Percentiles rank a stretch among this genome's conserved stretches.
phyloP scores from a whole-genome alignment of 306 rosid species.

The Crotalaria pallida region DNA sequence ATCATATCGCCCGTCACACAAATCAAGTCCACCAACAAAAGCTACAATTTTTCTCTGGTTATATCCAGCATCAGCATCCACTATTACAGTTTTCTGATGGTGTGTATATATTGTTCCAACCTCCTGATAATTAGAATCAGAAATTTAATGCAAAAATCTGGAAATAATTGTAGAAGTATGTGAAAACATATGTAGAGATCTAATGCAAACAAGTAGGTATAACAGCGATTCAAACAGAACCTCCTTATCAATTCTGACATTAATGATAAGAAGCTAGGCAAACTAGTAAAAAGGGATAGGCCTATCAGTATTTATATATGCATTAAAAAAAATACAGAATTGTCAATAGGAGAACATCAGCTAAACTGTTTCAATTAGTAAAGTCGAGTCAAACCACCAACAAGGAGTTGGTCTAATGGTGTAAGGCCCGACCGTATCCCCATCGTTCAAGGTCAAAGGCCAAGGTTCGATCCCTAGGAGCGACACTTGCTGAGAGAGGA shows the following conservation, averaged over 20 bases:
- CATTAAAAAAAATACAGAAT: not conserved
- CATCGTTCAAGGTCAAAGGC: no score
- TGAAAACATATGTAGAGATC: not conserved
- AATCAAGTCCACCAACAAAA: constrained; percentile 96
- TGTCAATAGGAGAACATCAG: not conserved
- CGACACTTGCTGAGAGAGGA: no score
- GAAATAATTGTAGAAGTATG: not conserved
- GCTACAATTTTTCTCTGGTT: constrained; percentile 74
- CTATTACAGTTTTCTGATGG: constrained; percentile 96
- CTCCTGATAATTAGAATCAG: constrained; percentile 54
- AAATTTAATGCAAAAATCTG: constrained; percentile 17
- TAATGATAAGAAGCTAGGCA: not conserved
- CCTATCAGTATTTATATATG: not conserved
- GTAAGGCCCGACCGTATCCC: no score
- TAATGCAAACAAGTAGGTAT: not conserved
- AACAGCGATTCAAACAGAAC: constrained; percentile 10
- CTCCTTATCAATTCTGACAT: not conserved
- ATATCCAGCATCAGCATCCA: constrained; percentile 87
- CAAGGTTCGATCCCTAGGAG: no score
- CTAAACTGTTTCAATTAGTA: not conserved
- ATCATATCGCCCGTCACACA: constrained; percentile 96
- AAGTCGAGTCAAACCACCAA: no score
- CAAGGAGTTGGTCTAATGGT: no score
- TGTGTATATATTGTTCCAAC: constrained; percentile 90
- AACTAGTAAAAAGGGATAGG: constrained; percentile 7